Percentiles rank a stretch among this genome's conserved stretches.
phyloP scores from a whole-genome alignment of 371 early-diverging fungal genomes.

The Batkoa obscura region DNA sequence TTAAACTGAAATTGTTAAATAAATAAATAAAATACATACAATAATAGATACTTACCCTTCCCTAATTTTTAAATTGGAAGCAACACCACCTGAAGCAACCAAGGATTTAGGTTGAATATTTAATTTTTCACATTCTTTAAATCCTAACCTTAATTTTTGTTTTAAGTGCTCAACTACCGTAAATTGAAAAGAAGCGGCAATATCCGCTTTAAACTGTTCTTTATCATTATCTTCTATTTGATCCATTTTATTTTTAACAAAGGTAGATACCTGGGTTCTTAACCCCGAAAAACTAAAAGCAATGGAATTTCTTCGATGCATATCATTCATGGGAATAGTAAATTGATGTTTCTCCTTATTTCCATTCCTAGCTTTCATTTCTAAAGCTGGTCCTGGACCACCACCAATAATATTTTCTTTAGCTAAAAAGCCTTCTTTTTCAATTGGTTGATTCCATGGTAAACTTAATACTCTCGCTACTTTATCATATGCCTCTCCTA shows the following conservation, averaged over 20 bases:
- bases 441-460: conserved; percentile 26
- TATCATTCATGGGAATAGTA: conserved; percentile 44
- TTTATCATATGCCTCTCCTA: conserved; percentile 73
- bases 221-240: not conserved
- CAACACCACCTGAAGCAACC: conserved; percentile 74
- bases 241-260: conserved; percentile 16
- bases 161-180: conserved; percentile 42
- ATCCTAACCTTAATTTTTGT: conserved; percentile 38
- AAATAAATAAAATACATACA: not conserved
- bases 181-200: conserved; percentile 58
- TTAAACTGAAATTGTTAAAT: conserved; percentile 12
- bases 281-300: conserved; percentile 65
- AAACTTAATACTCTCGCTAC: conserved; percentile 40
- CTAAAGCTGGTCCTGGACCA: conserved; percentile 60
- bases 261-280: conserved; percentile 34
- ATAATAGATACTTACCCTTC: conserved; percentile 13
- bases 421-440: conserved; percentile 13
- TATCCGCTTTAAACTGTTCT: conserved; percentile 18
- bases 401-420: too few relatives aligned
- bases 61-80: conserved; percentile 35
- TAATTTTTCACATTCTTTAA: conserved; percentile 20
- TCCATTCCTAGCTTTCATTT: conserved; percentile 26
- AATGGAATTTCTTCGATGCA: conserved; percentile 23
- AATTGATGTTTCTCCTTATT: conserved; percentile 14
- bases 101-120: conserved; percentile 25